These are phyloP conservation scores for Phaeosphaeriaceae sp. DNA, from an alignment of 2,329 filamentous ascomycete genomes.

Conservation along the genomic window DNA sequence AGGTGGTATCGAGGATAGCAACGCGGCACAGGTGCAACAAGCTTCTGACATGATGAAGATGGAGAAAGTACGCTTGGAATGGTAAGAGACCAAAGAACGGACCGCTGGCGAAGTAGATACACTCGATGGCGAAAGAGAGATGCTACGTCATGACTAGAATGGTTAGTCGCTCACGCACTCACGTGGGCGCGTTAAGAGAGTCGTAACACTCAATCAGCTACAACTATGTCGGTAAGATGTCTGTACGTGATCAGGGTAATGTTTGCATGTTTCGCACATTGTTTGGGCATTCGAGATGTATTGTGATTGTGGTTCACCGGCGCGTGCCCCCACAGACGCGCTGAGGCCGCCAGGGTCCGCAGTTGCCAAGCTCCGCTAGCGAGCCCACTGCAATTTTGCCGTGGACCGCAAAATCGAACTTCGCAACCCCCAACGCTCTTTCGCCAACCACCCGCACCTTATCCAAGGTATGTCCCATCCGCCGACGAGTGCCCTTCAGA, in stretches of 20 bases:
- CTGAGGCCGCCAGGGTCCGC: conserved; percentile 9
- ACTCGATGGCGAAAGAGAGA: conserved; percentile 19
- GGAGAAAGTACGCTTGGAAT: background rate
- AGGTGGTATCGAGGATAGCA: conserved; percentile 63
- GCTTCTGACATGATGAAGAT: conserved; percentile 48
- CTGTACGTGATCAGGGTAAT: too few relatives aligned
- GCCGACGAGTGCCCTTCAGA: conserved; percentile 58
- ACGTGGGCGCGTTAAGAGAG: conserved; percentile 19
- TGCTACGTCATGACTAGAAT: conserved; percentile 45
- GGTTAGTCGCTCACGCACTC: conserved; percentile 25
- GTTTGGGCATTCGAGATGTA: background rate
- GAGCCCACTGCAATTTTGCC: conserved; percentile 28
- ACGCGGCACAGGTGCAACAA: conserved; percentile 74
- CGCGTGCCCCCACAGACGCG: conserved; percentile 3
- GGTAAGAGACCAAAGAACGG: conserved; percentile 4
- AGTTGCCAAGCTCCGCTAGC: conserved; percentile 19
- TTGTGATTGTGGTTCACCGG: conserved; percentile 3
- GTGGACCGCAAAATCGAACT: conserved; percentile 27
- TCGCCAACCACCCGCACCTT: conserved; percentile 32
- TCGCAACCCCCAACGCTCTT: conserved; percentile 26
- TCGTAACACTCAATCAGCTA: background rate
- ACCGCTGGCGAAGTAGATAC: conserved; percentile 10
- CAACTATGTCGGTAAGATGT: too few relatives aligned
- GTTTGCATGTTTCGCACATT: too few relatives aligned
- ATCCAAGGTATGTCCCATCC: conserved; percentile 46